These are phyloP conservation scores for Sclerotiophoma versabilis DNA, from an alignment of 2,329 filamentous ascomycete species.

Conservation along the genomic window DNA sequence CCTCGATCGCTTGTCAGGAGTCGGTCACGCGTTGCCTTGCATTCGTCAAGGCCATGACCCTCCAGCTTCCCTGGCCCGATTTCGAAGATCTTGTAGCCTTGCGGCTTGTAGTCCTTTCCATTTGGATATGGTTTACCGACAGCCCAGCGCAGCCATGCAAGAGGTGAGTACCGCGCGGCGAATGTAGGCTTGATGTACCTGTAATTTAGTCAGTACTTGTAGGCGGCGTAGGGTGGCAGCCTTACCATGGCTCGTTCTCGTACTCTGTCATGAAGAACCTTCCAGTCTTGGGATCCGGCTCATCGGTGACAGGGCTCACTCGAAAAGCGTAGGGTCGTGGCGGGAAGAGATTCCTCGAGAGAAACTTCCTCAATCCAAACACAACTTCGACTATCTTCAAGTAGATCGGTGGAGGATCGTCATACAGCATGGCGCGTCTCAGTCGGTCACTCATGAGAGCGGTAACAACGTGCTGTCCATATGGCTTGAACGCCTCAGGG, in stretches of 20 bases:
- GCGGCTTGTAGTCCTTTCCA: slow-evolving; percentile 60
- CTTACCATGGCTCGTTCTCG: slow-evolving; percentile 46
- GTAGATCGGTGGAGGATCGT: slow-evolving; percentile 46
- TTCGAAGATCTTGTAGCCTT: slow-evolving; percentile 65
- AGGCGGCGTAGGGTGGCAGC: slow-evolving; percentile 25
- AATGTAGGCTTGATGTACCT: slow-evolving; percentile 38
- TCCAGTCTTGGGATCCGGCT: slow-evolving; percentile 57
- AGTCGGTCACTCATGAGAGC: slow-evolving; percentile 70
- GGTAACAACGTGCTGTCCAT: slow-evolving; percentile 59
- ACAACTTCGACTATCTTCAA: slow-evolving; percentile 54
- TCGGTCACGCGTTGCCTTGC: slow-evolving; percentile 31
- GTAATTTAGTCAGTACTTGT: slow-evolving; percentile 4
- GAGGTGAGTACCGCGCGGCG: slow-evolving; percentile 22
- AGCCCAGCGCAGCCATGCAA: slow-evolving; percentile 53
- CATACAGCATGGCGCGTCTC: slow-evolving; percentile 65
- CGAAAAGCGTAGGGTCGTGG: slow-evolving; percentile 58
- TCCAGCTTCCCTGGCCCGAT: slow-evolving; percentile 67
- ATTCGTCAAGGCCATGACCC: slow-evolving; percentile 52
- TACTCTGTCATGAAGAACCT: slow-evolving; percentile 30
- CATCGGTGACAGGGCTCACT: slow-evolving; percentile 49
- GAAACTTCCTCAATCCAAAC: slow-evolving; percentile 61
- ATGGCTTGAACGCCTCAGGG: slow-evolving; percentile 53
- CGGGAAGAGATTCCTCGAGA: slow-evolving; percentile 65
- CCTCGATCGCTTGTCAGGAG: slow-evolving; percentile 36
- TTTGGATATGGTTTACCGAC: slow-evolving; percentile 70